These are phyloP conservation scores for Coemansia sp. DNA, from an alignment of 192 early-diverging fungal genomes.

Conservation along the genomic window DNA sequence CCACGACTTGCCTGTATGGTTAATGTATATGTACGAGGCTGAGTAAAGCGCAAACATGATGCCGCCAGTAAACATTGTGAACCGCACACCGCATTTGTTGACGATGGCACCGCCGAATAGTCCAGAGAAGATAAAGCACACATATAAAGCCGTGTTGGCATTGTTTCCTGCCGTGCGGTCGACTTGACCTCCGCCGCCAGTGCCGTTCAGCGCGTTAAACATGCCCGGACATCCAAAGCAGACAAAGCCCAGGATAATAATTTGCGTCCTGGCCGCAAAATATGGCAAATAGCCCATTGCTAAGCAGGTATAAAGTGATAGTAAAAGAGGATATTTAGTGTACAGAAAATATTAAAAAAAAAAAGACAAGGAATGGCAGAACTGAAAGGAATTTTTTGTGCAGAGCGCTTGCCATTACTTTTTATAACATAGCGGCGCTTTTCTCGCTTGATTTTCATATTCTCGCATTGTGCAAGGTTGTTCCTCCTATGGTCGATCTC, in stretches of 20 bases:
- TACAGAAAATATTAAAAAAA: not conserved
- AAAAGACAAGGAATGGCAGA: not conserved
- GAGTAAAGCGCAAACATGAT: slow-evolving; percentile 68
- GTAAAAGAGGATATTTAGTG: not conserved
- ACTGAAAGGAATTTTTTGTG: not conserved
- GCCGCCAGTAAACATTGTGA: slow-evolving; percentile 64
- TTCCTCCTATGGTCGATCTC: not conserved
- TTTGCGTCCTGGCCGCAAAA: slow-evolving; percentile 67
- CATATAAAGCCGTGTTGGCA: slow-evolving; percentile 78
- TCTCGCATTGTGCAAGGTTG: not conserved
- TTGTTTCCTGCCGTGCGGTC: slow-evolving; percentile 66
- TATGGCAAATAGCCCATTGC: slow-evolving; percentile 29
- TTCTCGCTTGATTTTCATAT: not conserved
- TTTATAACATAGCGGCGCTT: not conserved
- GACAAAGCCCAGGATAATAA: slow-evolving; percentile 70
- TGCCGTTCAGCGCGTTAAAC: slow-evolving; percentile 71
- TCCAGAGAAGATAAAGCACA: slow-evolving; percentile 77
- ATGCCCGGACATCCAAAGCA: slow-evolving; percentile 82
- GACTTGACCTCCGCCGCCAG: slow-evolving; percentile 72
- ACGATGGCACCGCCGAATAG: slow-evolving; percentile 76
- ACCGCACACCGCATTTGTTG: slow-evolving; percentile 62
- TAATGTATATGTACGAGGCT: slow-evolving; percentile 67
- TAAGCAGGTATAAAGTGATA: not conserved
- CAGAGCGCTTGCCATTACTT: not conserved
- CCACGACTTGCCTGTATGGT: slow-evolving; percentile 63